Evolutionary conservation across 768 basidiomycete genomes (phyloP).

Genomic region (Trichaptum fuscoviolaceum): DNA sequence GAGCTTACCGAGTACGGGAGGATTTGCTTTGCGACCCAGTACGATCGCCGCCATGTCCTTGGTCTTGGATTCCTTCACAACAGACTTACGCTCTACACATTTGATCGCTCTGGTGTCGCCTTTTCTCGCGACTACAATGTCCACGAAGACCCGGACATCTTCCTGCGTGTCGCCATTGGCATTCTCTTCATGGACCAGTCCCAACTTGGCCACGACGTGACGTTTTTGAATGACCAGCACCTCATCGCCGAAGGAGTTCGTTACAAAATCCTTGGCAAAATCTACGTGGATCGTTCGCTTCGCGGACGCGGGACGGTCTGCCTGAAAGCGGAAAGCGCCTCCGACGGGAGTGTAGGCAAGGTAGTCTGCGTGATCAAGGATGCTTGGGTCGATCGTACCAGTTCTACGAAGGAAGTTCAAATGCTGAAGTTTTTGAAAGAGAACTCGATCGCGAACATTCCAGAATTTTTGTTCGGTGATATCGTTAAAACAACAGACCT

Average conservation of each 20-base stretch:
- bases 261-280: background rate
- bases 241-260: background rate
- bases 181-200: background rate
- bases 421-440: background rate
- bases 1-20: background rate
- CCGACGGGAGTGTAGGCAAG: background rate
- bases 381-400: background rate
- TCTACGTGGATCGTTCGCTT: background rate
- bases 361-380: background rate
- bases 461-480: background rate
- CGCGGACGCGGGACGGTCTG: slow-evolving; percentile 2
- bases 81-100: background rate
- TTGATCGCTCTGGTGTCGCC: background rate
- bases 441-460: background rate
- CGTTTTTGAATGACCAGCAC: background rate
- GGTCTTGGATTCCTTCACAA: background rate
- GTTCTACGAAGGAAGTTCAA: background rate
- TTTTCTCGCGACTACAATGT: background rate
- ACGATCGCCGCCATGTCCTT: background rate
- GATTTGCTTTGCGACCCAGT: background rate
- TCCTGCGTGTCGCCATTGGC: background rate
- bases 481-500: background rate
- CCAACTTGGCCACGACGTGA: background rate
- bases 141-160: background rate
- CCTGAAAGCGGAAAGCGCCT: background rate